A percentile compares a stretch with the other conserved stretches of the same genome.
Evolutionary conservation across 2,329 filamentous ascomycete species (phyloP).

Genomic region (Cryphonectria carpinicola): DNA sequence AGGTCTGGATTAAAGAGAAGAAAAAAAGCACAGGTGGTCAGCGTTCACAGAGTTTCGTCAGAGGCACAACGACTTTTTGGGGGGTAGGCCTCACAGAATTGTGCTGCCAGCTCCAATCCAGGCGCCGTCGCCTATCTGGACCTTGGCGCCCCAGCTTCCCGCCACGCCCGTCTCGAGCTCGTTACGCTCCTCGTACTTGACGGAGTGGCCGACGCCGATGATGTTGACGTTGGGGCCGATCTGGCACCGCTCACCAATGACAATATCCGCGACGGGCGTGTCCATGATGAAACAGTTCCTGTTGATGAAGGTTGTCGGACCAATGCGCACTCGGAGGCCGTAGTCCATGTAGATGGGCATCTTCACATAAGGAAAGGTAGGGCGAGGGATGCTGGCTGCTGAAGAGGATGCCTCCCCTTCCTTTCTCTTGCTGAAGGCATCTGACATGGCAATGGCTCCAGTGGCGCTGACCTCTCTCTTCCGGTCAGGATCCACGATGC

Average conservation of each 20-base stretch:
- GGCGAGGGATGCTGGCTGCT: constrained; percentile 27
- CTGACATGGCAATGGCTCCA: constrained; percentile 35
- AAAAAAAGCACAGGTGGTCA: constrained; percentile 2
- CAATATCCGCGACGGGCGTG: constrained; percentile 40
- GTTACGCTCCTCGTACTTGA: constrained; percentile 34
- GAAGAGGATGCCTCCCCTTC: not conserved
- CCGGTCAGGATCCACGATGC: constrained; percentile 35
- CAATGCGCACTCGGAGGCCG: constrained; percentile 38
- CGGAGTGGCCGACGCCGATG: constrained; percentile 36
- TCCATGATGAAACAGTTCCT: constrained; percentile 41
- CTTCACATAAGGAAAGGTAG: constrained; percentile 39
- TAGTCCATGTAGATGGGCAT: constrained; percentile 40
- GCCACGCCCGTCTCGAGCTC: constrained; percentile 33
- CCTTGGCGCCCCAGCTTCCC: constrained; percentile 36
- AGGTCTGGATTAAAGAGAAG: constrained; percentile 28
- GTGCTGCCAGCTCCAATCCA: constrained; percentile 45
- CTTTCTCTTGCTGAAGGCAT: constrained; percentile 10
- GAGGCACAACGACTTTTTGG: not conserved
- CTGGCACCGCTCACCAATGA: constrained; percentile 38
- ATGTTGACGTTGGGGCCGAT: constrained; percentile 40
- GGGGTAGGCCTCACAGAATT: constrained; percentile 36
- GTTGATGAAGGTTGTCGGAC: constrained; percentile 40
- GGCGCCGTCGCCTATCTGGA: constrained; percentile 43
- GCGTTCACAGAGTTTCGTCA: not conserved
- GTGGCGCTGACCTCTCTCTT: constrained; percentile 22